phyloP scores from a whole-genome alignment of 2,329 filamentous ascomycete species.

The Cladophialophora immunda region DNA sequence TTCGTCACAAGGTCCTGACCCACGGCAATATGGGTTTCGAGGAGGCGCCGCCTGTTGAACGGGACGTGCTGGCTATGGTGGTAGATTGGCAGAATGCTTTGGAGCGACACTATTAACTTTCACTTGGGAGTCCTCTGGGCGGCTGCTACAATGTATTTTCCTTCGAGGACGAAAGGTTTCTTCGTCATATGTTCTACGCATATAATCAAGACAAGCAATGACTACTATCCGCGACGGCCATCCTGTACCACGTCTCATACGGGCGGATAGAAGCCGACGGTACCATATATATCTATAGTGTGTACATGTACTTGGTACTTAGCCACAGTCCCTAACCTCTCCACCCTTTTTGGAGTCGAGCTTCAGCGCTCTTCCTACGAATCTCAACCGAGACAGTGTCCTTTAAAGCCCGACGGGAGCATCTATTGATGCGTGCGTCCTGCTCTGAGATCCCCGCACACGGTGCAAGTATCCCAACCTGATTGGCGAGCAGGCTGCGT shows the following conservation, averaged over 20 bases:
- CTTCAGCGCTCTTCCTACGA: too few relatives aligned
- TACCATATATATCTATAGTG: too few relatives aligned
- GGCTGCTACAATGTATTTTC: background rate
- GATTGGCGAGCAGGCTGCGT: background rate
- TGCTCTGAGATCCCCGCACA: background rate
- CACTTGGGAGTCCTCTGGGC: background rate
- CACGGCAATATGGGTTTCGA: background rate
- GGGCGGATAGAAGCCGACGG: too few relatives aligned
- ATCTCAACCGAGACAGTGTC: too few relatives aligned
- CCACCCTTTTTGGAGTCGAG: too few relatives aligned
- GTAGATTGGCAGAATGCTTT: background rate
- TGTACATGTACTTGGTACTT: too few relatives aligned
- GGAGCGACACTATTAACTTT: background rate
- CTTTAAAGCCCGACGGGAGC: too few relatives aligned
- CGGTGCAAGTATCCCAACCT: background rate
- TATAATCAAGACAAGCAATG: slow-evolving; percentile 4
- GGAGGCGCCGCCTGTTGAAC: background rate
- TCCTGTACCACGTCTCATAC: too few relatives aligned
- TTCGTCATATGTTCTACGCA: background rate
- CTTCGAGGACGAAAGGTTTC: background rate
- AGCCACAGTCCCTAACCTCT: too few relatives aligned
- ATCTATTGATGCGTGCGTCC: background rate
- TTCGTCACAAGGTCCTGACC: background rate
- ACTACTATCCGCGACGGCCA: too few relatives aligned
- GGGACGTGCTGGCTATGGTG: background rate